These are phyloP conservation scores for Sextonia rubra DNA, from an alignment of 164 flowering plant genomes.

Conservation along the genomic window DNA sequence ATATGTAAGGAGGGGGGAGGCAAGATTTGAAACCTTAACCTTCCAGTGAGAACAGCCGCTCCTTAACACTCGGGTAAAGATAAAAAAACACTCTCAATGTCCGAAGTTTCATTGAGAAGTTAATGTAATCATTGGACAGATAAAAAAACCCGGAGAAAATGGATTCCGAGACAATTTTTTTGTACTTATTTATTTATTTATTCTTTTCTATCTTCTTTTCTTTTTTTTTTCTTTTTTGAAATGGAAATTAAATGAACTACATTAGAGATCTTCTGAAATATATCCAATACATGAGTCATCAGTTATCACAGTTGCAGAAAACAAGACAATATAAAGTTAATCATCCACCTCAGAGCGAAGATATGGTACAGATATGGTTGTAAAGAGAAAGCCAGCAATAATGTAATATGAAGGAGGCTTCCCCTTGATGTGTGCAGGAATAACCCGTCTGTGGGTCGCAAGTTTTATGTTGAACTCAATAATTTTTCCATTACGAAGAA, in stretches of 20 bases:
- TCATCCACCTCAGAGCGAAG: conserved; percentile 83
- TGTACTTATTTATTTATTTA: too few relatives aligned
- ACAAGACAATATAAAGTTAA: neutral
- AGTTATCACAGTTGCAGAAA: neutral
- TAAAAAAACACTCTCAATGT: too few relatives aligned
- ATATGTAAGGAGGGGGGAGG: too few relatives aligned
- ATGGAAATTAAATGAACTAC: neutral
- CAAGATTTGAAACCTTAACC: too few relatives aligned
- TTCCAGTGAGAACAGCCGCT: too few relatives aligned
- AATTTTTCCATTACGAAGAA: conserved; percentile 59
- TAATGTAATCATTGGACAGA: too few relatives aligned
- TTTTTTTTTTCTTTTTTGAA: too few relatives aligned
- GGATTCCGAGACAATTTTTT: too few relatives aligned
- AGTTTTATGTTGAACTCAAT: conserved; percentile 55
- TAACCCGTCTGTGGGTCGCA: conserved; percentile 53
- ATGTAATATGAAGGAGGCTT: conserved; percentile 87
- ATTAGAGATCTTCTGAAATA: neutral
- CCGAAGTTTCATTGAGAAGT: too few relatives aligned
- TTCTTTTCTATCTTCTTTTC: too few relatives aligned
- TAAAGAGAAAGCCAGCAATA: conserved; percentile 81
- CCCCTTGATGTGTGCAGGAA: conserved; percentile 74
- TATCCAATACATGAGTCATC: neutral
- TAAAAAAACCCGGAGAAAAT: too few relatives aligned
- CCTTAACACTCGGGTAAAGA: too few relatives aligned
- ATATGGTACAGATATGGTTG: conserved; percentile 77